Evolutionary conservation across 768 basidiomycete species (phyloP).

Genomic region (Suillus spraguei): DNA sequence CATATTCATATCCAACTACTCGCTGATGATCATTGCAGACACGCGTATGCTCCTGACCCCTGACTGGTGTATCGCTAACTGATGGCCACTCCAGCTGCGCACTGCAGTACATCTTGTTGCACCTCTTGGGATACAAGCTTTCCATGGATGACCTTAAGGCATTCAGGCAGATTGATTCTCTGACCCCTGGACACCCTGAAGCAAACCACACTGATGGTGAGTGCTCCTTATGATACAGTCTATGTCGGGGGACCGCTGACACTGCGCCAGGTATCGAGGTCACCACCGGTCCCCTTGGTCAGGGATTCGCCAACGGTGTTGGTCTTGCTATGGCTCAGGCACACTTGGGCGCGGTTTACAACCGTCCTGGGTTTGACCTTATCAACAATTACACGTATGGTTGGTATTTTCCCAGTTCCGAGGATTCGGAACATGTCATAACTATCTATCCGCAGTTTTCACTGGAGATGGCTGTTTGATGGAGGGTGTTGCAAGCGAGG

Average conservation of each 20-base stretch:
- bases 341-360: conserved; percentile 87
- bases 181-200: conserved; percentile 95
- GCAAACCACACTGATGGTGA: conserved; percentile 64
- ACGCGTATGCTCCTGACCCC: conserved; percentile 59
- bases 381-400: conserved; percentile 91
- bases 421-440: conserved; percentile 10
- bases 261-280: conserved; percentile 68
- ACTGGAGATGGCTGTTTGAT: conserved; percentile 95
- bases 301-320: conserved; percentile 92
- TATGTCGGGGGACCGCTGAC: conserved; percentile 12
- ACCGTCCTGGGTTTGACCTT: conserved; percentile 81
- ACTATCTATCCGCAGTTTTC: conserved; percentile 57
- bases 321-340: conserved; percentile 93
- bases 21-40: conserved; percentile 43
- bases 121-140: conserved; percentile 90
- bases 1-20: conserved; percentile 9
- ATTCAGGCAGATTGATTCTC: conserved; percentile 89
- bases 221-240: not conserved
- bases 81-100: conserved; percentile 64
- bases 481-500: conserved; percentile 95
- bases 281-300: conserved; percentile 95
- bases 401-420: conserved; percentile 30
- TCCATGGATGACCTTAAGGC: conserved; percentile 90
- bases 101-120: conserved; percentile 89
- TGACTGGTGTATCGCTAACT: conserved; percentile 12